A percentile compares a stretch with the other conserved stretches of the same genome.
Conservation (phyloP, 768 basidiomycete genomes). For the Amyloporia xantha region DNA sequence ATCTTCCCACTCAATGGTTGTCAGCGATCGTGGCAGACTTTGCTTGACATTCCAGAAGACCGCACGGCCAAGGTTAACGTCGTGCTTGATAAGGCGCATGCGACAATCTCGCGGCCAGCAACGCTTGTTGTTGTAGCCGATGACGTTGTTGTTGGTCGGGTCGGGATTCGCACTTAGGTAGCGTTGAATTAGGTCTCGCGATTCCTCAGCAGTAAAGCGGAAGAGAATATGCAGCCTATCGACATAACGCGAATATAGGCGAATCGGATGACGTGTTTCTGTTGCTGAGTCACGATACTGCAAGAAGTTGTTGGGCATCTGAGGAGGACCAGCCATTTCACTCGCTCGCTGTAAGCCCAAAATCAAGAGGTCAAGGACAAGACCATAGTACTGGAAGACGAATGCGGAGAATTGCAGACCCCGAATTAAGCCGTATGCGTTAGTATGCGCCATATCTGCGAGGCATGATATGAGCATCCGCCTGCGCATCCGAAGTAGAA, state of each 20-base stretch:
- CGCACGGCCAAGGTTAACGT: slow-evolving; percentile 95
- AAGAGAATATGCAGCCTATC: slow-evolving; percentile 94
- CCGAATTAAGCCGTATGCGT: slow-evolving; percentile 94
- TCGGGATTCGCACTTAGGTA: slow-evolving; percentile 97
- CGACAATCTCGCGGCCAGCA: slow-evolving; percentile 99
- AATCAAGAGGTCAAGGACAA: slow-evolving; percentile 91
- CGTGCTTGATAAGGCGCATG: slow-evolving; percentile 98
- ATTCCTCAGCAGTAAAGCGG: slow-evolving; percentile 96
- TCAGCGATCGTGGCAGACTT: slow-evolving; percentile 88
- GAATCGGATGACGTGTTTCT: slow-evolving; percentile 96
- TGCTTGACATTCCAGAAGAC: slow-evolving; percentile 99
- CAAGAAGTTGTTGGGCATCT: slow-evolving; percentile 96
- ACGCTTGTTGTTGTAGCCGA: slow-evolving; percentile 98
- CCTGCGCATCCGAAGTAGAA: neutral
- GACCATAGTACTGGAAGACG: slow-evolving; percentile 98
- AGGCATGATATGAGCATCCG: neutral
- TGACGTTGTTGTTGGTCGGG: slow-evolving; percentile 98
- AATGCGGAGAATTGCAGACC: slow-evolving; percentile 98
- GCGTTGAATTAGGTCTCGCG: slow-evolving; percentile 94
- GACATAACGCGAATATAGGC: slow-evolving; percentile 94
- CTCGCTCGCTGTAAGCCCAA: slow-evolving; percentile 96
- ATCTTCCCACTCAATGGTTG: slow-evolving; percentile 99
- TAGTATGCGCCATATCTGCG: slow-evolving; percentile 91
- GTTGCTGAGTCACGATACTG: slow-evolving; percentile 94
- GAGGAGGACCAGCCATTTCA: slow-evolving; percentile 98